Base-by-base conservation (phyloP, 192 early-diverging fungal species). In the Paraglomus brasilianum region DNA sequence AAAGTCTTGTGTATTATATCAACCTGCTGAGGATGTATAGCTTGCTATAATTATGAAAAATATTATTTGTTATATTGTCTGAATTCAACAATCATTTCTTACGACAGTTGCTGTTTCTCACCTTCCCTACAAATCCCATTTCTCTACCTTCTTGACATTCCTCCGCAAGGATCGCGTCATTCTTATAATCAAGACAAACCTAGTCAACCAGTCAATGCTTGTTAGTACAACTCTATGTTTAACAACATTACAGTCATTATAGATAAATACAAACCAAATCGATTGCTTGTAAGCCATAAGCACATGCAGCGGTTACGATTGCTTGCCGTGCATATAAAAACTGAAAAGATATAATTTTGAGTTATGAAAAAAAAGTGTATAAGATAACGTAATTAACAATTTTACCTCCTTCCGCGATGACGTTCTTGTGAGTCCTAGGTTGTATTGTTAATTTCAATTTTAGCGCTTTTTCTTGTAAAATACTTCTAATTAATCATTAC, bases 71-170 rank as follows among this genome's bases (percentile, higher is more conserved):
- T 63, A 63, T 30, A 30, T 30, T 30, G 10, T 65, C 10, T 56
- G 24, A 56, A 21, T 22, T 56, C 9, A 17, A 69, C 0, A 21
- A 69, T 5, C 72, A 69, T 0, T 36, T 56, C 53, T 56, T 19
- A n/a, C 13, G 48, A n/a, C 2, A 73, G 36, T 68, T 70, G 68
- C 17, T 4, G 14, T n/a, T 4, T 49, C 43, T 47, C 36, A 64
- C 62, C 43, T 98, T 98, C 52, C 96, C 96, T 15, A 92, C 87
- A 79, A 95, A 98, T 7, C 96, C 96, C 90, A 94, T 94, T 62
- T 88, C 82, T 8, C 89, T 85, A 2, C 92, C 96, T 76, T 95
- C 93, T 19, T 71, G 72, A 59, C 92, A 89, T 78, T 98, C 96
- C 57, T 93, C 93, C 19, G 69, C 75, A 77, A 93, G 68, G 53